These are phyloP conservation scores for Pseudocercospora ulei DNA, from an alignment of 2,329 filamentous ascomycete species.

Conservation along the genomic window DNA sequence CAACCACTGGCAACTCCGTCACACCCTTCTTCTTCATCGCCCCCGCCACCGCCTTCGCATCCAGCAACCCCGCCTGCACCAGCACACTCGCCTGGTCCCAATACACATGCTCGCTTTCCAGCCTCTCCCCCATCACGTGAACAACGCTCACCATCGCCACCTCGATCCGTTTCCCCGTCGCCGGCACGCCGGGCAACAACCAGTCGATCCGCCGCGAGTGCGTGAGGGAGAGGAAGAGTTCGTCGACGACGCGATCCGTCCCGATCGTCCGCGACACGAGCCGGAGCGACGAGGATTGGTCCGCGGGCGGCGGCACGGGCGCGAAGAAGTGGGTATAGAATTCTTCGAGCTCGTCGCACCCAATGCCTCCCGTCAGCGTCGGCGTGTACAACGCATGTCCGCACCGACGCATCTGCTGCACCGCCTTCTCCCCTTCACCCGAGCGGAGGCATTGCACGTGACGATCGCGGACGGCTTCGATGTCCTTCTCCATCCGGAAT, in stretches of 20 bases:
- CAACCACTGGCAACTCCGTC: conserved; percentile 41
- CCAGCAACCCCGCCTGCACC: conserved; percentile 50
- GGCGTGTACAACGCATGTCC: conserved; percentile 40
- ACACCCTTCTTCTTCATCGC: conserved; percentile 40
- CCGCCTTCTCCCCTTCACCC: conserved; percentile 34
- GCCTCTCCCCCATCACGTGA: conserved; percentile 44
- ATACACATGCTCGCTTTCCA: conserved; percentile 51
- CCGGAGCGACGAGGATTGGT: conserved; percentile 39
- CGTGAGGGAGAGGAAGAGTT: conserved; percentile 49
- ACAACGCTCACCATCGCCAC: conserved; percentile 49
- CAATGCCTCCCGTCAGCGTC: conserved; percentile 42
- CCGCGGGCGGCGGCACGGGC: conserved; percentile 42
- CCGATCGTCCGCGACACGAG: conserved; percentile 51
- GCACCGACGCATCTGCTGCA: conserved; percentile 34
- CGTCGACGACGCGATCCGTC: conserved; percentile 52
- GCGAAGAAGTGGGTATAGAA: conserved; percentile 53
- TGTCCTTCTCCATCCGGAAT: conserved; percentile 45
- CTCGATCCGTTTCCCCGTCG: conserved; percentile 50
- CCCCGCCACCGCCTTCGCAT: conserved; percentile 47
- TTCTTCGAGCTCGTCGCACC: conserved; percentile 36
- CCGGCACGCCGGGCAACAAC: conserved; percentile 50
- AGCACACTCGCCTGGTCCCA: conserved; percentile 55
- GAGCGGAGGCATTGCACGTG: conserved; percentile 27
- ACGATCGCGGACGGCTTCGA: conserved; percentile 41
- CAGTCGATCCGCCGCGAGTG: conserved; percentile 50